Evolutionary conservation across 805 yeast species (phyloP), one percentile per base, ranked within the genome.

Genomic region (Clavispora carvajalis): DNA sequence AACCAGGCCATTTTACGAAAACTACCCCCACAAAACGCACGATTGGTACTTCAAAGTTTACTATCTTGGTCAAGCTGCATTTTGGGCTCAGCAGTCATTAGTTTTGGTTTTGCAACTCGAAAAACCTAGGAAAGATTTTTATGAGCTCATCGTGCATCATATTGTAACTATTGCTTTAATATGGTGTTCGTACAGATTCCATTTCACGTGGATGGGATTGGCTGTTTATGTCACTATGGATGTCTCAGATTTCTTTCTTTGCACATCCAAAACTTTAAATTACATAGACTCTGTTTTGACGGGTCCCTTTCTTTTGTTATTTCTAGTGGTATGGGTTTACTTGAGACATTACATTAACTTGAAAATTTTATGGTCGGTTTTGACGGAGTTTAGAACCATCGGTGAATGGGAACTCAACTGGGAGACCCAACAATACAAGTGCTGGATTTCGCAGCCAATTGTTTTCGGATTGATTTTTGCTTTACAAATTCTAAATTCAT

Each of bases 51-150:
- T 85, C 69, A 93, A 93, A 67, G 61, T 79, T 11, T 93, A 84
- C 59, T 93, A 93, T 60, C 69, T 93, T 46, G 80, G 85, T 31
- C 98, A 93, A 67, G 97, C 98, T 5, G 85, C 97, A 4, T 93
- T 88, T 63, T 93, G 99, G 99, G 80, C 89, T 17, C 99, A 93
- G 68, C 99, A 93, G 66, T 82, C 95, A 1, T 80, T 85, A 30
- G 85, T 93, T 23, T 71, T 93, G 48, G 66, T 79, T 34, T 71
- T 93, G 48, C 95, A 85, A 62, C 73, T 93, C 45, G 99, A 93
- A 64, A 87, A 87, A 61, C 98, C 96, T 43, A 77, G 99, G 63
- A 90, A 89, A 63, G 99, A 93, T 62, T 90, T 81, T 65, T 69
- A 80, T 53, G 99, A 93, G 64, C 75, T 93, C 45, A 86, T 91